Base-by-base conservation (phyloP, 805 yeast species). In the Saccharomycopsis fermentans region DNA sequence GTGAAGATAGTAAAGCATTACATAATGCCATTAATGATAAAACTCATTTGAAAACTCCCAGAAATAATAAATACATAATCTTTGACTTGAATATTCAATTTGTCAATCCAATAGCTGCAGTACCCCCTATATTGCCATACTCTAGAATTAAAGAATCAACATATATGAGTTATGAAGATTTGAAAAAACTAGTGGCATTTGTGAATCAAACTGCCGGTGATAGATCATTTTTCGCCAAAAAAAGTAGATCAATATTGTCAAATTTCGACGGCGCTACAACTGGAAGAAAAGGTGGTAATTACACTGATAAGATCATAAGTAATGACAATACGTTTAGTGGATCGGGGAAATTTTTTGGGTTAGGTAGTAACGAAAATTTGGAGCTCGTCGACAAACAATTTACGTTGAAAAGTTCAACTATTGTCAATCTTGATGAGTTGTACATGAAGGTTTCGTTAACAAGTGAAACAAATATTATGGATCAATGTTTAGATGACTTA, bases 21-120 rank as follows among this genome's bases (percentile, higher is more conserved):
- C 29, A 37, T 37, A 40, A 36, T 29, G 6, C 8, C 8, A 52
- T 35, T 34, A 27, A 52, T 6, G 29, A 21, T 6, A 43, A 21
- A 43, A 43, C 21, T 26, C 50, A 43, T 16, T 43, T 43, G 29
- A 43, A 43, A 43, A 43, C 50, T 43, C 21, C 51, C 32, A 57
- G 39, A 55, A 29, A 54, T 48, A 59, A 57, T 58, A 77, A 77
- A 65, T 87, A 87, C 66, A 81, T 86, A 37, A 81, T 87, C 32
- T 75, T 87, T 59, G 88, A 86, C 67, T 76, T 84, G 62, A 84
- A 81, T 62, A 75, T 87, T 29, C 81, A 81, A 58, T 83, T 87
- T 65, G 76, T 74, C 59, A 86, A 86, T 50, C 51, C 62, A 8
- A 54, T 48, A 16, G 62, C 58, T 5, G 55, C 51, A 24, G 34